Conservation (phyloP, 345 rosid genomes). For the Hypericum androsaemum region DNA sequence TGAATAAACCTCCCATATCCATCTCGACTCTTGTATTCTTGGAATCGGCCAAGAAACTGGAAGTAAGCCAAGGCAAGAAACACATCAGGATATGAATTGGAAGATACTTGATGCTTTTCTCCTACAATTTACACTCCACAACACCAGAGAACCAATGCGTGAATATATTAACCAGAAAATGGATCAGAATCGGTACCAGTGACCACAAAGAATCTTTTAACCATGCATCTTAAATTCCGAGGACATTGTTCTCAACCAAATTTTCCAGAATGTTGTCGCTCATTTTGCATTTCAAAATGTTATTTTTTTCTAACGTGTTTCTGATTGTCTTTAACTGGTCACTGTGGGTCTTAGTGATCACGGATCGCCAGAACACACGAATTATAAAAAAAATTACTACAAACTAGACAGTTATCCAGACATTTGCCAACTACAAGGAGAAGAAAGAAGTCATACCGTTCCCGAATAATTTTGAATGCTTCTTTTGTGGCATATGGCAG, state of each 20-base stretch:
- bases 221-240: too few relatives aligned
- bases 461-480: constrained; percentile 73
- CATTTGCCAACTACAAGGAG: not conserved
- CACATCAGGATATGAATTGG: constrained; percentile 18
- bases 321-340: too few relatives aligned
- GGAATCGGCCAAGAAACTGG: constrained; percentile 47
- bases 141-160: too few relatives aligned
- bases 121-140: too few relatives aligned
- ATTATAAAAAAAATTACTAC: not conserved
- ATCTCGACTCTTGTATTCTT: constrained; percentile 40
- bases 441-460: constrained; percentile 38
- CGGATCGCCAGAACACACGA: not conserved
- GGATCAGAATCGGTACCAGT: too few relatives aligned
- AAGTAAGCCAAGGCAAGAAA: constrained; percentile 8
- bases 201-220: too few relatives aligned
- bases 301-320: too few relatives aligned
- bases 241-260: too few relatives aligned
- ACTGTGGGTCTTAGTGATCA: too few relatives aligned
- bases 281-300: too few relatives aligned
- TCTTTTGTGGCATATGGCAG: constrained; percentile 73
- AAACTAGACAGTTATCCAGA: not conserved
- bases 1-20: constrained; percentile 67
- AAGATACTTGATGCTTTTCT: not conserved
- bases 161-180: too few relatives aligned
- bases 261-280: too few relatives aligned